Conservation (phyloP, 2,329 filamentous ascomycete genomes). For the Truncatella angustata region DNA sequence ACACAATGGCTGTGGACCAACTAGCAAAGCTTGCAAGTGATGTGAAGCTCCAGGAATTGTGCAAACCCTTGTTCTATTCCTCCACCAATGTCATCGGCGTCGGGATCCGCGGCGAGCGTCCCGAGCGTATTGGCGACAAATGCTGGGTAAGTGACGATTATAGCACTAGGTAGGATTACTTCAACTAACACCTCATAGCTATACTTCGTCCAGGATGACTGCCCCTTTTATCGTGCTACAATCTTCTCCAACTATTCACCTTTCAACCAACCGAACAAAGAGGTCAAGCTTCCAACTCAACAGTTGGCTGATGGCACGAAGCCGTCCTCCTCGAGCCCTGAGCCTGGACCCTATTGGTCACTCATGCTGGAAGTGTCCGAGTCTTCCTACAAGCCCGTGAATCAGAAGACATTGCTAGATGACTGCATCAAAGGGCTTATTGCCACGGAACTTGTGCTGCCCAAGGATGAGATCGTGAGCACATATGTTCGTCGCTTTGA, state of each 20-base stretch:
- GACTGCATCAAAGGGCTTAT: conserved; percentile 94
- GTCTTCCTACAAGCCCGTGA: conserved; percentile 90
- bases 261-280: conserved; percentile 86
- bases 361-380: conserved; percentile 99
- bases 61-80: conserved; percentile 93
- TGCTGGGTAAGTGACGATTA: conserved; percentile 70
- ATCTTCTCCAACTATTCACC: conserved; percentile 99
- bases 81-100: conserved; percentile 97
- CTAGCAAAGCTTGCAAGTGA: conserved; percentile 85
- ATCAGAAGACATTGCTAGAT: conserved; percentile 77
- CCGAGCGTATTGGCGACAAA: conserved; percentile 97
- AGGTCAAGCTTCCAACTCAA: conserved; percentile 80
- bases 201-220: conserved; percentile 98
- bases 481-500: conserved; percentile 98
- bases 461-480: conserved; percentile 90
- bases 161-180: background rate
- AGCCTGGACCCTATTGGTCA: conserved; percentile 97
- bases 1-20: conserved; percentile 92
- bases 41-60: conserved; percentile 75
- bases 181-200: conserved; percentile 46
- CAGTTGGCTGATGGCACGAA: conserved; percentile 84
- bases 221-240: conserved; percentile 97
- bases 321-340: conserved; percentile 66
- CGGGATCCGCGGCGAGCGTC: conserved; percentile 85
- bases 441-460: conserved; percentile 94